Percentiles rank a stretch among this genome's conserved stretches.
Conservation (phyloP, 176 grass and related monocot species). For the Puya raimondii region DNA sequence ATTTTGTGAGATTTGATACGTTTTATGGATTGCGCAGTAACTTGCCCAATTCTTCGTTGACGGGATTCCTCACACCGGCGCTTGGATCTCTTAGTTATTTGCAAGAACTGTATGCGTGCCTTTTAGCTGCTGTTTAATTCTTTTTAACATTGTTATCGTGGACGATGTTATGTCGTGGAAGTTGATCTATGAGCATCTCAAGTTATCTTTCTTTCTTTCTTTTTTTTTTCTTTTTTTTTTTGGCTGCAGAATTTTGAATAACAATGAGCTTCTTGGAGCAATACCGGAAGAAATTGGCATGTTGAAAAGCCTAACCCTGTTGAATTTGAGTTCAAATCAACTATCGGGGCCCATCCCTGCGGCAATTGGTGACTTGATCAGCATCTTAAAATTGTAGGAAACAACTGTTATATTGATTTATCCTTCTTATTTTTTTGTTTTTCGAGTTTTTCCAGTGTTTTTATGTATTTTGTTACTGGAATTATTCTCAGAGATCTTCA, state of each 20-base stretch:
- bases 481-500: constrained; percentile 60
- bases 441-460: background rate
- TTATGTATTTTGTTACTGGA: background rate
- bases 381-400: constrained; percentile 3
- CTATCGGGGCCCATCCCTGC: background rate
- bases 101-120: background rate
- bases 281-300: background rate
- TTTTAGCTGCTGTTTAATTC: background rate
- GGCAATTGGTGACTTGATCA: background rate
- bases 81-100: background rate
- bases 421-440: background rate
- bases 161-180: background rate
- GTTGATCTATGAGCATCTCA: background rate
- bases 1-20: no score
- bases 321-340: constrained; percentile 2
- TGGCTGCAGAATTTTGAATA: constrained; percentile 1
- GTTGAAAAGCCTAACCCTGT: background rate
- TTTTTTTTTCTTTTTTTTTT: background rate
- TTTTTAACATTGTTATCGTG: constrained; percentile 20
- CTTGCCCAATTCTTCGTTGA: background rate
- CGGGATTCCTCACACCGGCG: background rate
- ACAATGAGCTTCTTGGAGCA: background rate
- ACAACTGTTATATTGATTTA: background rate
- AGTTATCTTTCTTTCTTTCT: background rate
- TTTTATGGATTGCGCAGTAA: background rate